phyloP scores from a whole-genome alignment of 2,329 filamentous ascomycete species.

The Elsinoe necatrix region DNA sequence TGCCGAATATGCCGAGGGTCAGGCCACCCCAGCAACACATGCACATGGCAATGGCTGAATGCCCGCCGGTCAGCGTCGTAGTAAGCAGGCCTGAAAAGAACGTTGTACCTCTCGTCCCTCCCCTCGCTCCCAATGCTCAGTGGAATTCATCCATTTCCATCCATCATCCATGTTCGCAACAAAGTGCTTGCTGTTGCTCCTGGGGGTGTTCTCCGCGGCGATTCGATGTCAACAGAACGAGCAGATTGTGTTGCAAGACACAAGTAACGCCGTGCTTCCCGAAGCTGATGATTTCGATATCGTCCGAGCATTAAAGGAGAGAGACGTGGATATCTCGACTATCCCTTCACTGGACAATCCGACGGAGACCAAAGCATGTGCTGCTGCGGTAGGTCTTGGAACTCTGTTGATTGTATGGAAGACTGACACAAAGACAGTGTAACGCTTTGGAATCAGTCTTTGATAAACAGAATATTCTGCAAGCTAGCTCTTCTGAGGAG shows the following conservation, averaged over 20 bases:
- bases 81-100: not conserved
- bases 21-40: no score
- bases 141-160: not conserved
- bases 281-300: not conserved
- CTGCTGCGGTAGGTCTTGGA: not conserved
- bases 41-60: no score
- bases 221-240: not conserved
- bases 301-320: conserved; percentile 2
- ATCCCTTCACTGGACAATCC: not conserved
- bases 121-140: no score
- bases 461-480: not conserved
- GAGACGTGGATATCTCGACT: not conserved
- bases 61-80: no score
- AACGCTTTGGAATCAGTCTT: not conserved
- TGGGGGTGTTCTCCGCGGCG: not conserved
- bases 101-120: no score
- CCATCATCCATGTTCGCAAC: not conserved
- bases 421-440: not conserved
- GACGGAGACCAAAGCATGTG: not conserved
- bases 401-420: not conserved
- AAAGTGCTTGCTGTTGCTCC: not conserved
- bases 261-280: not conserved
- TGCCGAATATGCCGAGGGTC: no score
- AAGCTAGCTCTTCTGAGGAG: not conserved
- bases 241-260: not conserved